A percentile compares a stretch with the other conserved stretches of the same genome.
phyloP scores from a whole-genome alignment of 2,329 filamentous ascomycete genomes.

The Fusarium marasasianum region DNA sequence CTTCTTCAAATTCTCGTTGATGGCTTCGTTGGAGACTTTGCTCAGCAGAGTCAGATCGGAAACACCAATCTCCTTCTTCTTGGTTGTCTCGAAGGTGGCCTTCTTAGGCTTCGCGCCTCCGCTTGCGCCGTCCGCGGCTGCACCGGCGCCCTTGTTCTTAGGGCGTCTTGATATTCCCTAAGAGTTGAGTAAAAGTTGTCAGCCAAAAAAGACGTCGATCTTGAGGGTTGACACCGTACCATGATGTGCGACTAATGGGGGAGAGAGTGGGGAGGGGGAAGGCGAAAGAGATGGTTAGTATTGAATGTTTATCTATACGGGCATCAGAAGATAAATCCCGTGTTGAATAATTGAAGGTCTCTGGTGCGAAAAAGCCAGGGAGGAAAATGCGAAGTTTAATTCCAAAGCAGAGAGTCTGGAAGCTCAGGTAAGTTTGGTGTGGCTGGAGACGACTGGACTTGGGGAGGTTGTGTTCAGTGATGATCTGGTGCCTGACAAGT shows the following conservation, averaged over 20 bases:
- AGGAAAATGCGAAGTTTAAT: slow-evolving; percentile 38
- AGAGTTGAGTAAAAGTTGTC: slow-evolving; percentile 7
- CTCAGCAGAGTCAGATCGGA: slow-evolving; percentile 97
- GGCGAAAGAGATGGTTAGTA: slow-evolving; percentile 25
- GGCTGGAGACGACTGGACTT: slow-evolving; percentile 38
- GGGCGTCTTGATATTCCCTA: slow-evolving; percentile 54
- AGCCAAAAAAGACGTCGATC: slow-evolving; percentile 22
- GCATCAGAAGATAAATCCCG: slow-evolving; percentile 40
- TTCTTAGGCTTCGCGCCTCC: slow-evolving; percentile 81
- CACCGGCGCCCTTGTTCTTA: slow-evolving; percentile 53
- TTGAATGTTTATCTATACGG: slow-evolving; percentile 31
- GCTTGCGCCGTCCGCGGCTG: slow-evolving; percentile 50
- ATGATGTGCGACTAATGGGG: slow-evolving; percentile 41
- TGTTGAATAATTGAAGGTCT: slow-evolving; percentile 11
- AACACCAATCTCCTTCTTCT: slow-evolving; percentile 99
- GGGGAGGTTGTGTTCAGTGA: slow-evolving; percentile 37
- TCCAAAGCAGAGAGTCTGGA: slow-evolving; percentile 32
- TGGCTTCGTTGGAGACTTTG: slow-evolving; percentile 98
- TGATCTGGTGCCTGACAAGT: slow-evolving; percentile 48
- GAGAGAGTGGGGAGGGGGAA: slow-evolving; percentile 25
- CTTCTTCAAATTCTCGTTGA: slow-evolving; percentile 99
- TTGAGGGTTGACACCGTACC: slow-evolving; percentile 43
- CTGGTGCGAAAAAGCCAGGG: slow-evolving; percentile 16
- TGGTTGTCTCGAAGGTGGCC: slow-evolving; percentile 92
- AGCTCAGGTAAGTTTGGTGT: slow-evolving; percentile 39